phyloP scores from a whole-genome alignment of 495 filamentous ascomycete species.

The Rostrohypoxylon terebratum region DNA sequence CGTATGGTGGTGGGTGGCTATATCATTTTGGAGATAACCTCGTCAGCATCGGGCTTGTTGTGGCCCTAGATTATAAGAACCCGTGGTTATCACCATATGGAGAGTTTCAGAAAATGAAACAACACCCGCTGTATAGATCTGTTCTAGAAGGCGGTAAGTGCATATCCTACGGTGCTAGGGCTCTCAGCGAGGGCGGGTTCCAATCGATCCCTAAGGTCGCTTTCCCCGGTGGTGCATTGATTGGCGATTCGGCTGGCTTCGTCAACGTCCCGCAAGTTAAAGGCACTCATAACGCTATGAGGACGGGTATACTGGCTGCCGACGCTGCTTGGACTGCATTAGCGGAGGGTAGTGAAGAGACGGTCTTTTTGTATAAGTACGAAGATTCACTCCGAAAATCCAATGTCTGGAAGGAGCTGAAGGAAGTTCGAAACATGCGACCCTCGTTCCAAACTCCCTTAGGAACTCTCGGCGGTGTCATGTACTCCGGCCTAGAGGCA shows the following conservation, averaged over 20 bases:
- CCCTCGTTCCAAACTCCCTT: slow-evolving; percentile 90
- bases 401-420: slow-evolving; percentile 92
- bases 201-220: slow-evolving; percentile 97
- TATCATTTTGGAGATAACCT: slow-evolving; percentile 99
- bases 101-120: slow-evolving; percentile 99
- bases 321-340: slow-evolving; percentile 87
- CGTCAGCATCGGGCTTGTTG: slow-evolving; percentile 92
- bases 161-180: slow-evolving; percentile 94
- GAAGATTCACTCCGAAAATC: slow-evolving; percentile 89
- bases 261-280: slow-evolving; percentile 99
- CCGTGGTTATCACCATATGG: slow-evolving; percentile 95
- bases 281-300: slow-evolving; percentile 98
- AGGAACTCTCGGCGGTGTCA: slow-evolving; percentile 85
- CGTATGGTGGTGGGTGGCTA: slow-evolving; percentile 97
- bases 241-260: slow-evolving; percentile 96
- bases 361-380: slow-evolving; percentile 94
- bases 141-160: slow-evolving; percentile 94
- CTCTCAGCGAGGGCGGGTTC: slow-evolving; percentile 95
- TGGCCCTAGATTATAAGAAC: slow-evolving; percentile 95
- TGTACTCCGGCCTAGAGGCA: slow-evolving; percentile 94
- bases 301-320: slow-evolving; percentile 94
- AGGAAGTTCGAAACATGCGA: slow-evolving; percentile 96
- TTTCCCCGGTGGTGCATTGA: slow-evolving; percentile 95
- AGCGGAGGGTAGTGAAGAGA: slow-evolving; percentile 65
- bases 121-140: slow-evolving; percentile 86